Evolutionary conservation across 176 grass and related monocot genomes (phyloP).

Genomic region (Coix lacrymajobi): DNA sequence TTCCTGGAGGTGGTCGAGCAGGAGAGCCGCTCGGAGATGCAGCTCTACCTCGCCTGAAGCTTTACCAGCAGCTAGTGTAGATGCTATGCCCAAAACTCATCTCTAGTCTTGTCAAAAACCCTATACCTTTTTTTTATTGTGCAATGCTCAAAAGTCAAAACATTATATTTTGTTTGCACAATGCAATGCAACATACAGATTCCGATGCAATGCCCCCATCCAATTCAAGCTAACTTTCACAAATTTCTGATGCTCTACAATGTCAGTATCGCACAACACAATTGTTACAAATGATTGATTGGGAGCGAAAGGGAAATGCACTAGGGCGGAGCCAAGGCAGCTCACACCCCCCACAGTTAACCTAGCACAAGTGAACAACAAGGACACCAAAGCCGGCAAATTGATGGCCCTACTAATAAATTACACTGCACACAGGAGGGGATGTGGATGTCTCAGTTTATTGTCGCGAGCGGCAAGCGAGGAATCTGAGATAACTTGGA

Average conservation of each 20-base stretch:
- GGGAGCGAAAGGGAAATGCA: constrained; percentile 4
- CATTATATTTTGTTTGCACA: not conserved
- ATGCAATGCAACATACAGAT: not conserved
- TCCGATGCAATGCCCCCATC: not conserved
- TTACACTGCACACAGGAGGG: constrained; percentile 42
- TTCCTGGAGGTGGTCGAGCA: constrained; percentile 72
- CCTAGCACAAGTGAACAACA: constrained; percentile 14
- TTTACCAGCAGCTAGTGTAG: not conserved
- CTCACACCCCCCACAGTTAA: constrained; percentile 27
- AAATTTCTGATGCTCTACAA: not conserved
- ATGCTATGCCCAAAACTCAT: not conserved
- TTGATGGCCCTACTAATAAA: constrained; percentile 20
- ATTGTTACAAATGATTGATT: not conserved
- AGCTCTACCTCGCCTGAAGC: constrained; percentile 37
- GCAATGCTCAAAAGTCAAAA: not conserved
- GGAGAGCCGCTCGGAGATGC: constrained; percentile 54
- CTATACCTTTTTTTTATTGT: not conserved
- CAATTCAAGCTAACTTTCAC: not conserved
- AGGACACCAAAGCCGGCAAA: constrained; percentile 20
- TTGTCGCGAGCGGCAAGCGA: constrained; percentile 72
- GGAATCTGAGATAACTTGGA: constrained; percentile 63
- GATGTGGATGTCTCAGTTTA: constrained; percentile 42
- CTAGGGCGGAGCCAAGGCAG: constrained; percentile 39
- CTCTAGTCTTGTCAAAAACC: not conserved
- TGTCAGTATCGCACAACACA: constrained; percentile 13